Conservation (phyloP, 2,329 filamentous ascomycete genomes). For the Byssochlamys sp. region DNA sequence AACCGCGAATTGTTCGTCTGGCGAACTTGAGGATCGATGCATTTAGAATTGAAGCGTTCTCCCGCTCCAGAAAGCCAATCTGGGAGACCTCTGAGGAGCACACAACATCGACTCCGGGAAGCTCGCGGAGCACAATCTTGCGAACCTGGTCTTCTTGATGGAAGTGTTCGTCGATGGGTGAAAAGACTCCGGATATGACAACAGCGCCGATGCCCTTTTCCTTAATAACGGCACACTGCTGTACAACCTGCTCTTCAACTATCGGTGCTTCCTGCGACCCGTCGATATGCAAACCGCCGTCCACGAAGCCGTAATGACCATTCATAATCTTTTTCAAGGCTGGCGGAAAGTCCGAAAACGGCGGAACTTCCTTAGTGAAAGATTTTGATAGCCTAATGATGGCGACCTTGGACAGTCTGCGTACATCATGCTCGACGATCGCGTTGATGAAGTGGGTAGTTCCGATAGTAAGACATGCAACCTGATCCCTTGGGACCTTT, state of each 20-base stretch:
- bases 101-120: constrained; percentile 42
- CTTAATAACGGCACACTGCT: constrained; percentile 36
- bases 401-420: constrained; percentile 43
- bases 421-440: constrained; percentile 41
- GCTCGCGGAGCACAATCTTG: constrained; percentile 39
- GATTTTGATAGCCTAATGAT: constrained; percentile 42
- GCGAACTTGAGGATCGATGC: constrained; percentile 41
- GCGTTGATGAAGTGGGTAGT: constrained; percentile 48
- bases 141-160: constrained; percentile 44
- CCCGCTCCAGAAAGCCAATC: constrained; percentile 40
- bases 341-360: constrained; percentile 42
- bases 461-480: constrained; percentile 42
- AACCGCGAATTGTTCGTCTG: constrained; percentile 36
- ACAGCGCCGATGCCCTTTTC: constrained; percentile 37
- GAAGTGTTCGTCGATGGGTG: constrained; percentile 47
- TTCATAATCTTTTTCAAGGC: constrained; percentile 38
- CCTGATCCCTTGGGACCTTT: constrained; percentile 19
- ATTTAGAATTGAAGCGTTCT: constrained; percentile 45
- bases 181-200: constrained; percentile 50
- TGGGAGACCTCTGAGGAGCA: constrained; percentile 44
- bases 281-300: constrained; percentile 42
- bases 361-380: constrained; percentile 42
- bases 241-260: constrained; percentile 36
- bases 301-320: constrained; percentile 39
- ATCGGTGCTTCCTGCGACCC: constrained; percentile 34